Evolutionary conservation across 257 asterid genomes (phyloP), one percentile per base, ranked within the genome.

Genomic region (Solanum chilense): DNA sequence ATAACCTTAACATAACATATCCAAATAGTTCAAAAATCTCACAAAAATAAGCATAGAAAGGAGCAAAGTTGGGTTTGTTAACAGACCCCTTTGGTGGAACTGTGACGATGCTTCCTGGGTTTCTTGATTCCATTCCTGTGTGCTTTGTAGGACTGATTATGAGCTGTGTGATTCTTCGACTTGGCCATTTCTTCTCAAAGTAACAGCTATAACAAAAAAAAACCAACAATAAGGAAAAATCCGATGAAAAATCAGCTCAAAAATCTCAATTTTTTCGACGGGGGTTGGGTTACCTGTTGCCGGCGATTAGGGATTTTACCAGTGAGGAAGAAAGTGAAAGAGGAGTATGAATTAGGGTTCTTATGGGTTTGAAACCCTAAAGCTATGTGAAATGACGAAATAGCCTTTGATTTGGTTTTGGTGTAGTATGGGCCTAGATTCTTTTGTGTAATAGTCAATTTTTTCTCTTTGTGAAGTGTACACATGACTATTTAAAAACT

Each of bases 111-210:
- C 88, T 90, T 92, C 64, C 91, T 92, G 66, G 98, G 96, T 91
- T 95, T 95, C 96, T 94, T 95, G 92, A 95, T 95, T 12, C 98
- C 98, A 86, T 95, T 95, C 91, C 76, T 92, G 93, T 96, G 98
- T 21, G 97, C 98, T 91, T 96, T 96, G 92, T 87, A 71, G 12
- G 98, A 96, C 93, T 94, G 98, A 89, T 96, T 96, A 90, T 96
- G 98, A 2, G 98, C 98, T 0, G 98, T 94, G 95, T 96, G 98
- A 78, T 96, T 96, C 97, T 96, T 96, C 69, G 97, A 96, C 87
- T 96, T 96, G 82, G 98, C 98, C 98, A 96, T 96, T 89, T 47
- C 87, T 44, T 69, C 60, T 86, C 71, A 13, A 25, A 87, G 27
- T 29, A 7, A 80, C 86, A 44, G 45, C 39, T 33, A 88, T 4